A percentile compares a stretch with the other conserved stretches of the same genome.
These are phyloP conservation scores for Cytospora leucostoma DNA, from an alignment of 2,329 filamentous ascomycete genomes.

Conservation along the genomic window DNA sequence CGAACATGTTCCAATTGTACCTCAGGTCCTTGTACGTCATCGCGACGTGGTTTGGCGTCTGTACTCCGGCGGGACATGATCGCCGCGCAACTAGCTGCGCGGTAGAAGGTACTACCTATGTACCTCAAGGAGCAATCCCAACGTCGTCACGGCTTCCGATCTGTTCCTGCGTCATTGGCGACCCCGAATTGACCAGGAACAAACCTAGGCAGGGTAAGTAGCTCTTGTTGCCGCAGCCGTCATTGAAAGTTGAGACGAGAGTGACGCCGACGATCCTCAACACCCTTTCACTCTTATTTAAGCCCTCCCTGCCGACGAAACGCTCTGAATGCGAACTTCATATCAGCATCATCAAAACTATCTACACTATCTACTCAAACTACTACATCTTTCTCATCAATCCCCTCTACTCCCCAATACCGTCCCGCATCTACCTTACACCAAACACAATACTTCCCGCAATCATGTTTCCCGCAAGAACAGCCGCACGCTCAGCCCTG, in stretches of 20 bases:
- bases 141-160: neutral
- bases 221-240: neutral
- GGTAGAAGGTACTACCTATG: neutral
- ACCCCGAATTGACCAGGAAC: neutral
- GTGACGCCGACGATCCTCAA: neutral
- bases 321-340: neutral
- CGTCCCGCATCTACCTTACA: neutral
- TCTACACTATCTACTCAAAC: neutral
- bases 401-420: neutral
- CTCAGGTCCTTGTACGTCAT: neutral
- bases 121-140: neutral
- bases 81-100: neutral
- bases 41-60: neutral
- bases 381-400: neutral
- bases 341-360: neutral
- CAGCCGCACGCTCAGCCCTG: conserved; percentile 20
- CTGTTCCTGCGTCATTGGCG: conserved; percentile 1
- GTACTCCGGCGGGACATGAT: neutral
- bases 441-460: neutral
- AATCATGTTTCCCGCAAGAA: conserved; percentile 24
- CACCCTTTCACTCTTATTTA: neutral
- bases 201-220: neutral
- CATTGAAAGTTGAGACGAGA: neutral
- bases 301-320: neutral
- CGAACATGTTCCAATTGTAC: neutral